A percentile compares a stretch with the other conserved stretches of the same genome.
Conservation (phyloP, 176 grass and related monocot species). For the Triticum urartu region DNA sequence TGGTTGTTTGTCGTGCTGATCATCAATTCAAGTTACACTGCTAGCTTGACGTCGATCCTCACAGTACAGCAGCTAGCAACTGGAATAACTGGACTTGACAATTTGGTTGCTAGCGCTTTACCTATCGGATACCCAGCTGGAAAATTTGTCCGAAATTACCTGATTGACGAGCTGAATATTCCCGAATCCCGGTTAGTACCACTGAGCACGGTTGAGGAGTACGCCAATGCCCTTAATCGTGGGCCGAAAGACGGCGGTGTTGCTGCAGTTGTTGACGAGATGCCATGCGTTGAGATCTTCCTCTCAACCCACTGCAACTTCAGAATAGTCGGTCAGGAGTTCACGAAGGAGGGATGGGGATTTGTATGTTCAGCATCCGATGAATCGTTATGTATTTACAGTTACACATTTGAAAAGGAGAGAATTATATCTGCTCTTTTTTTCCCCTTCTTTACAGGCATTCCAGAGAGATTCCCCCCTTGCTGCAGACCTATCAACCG, state of each 20-base stretch:
- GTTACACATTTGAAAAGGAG: not conserved
- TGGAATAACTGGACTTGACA: constrained; percentile 75
- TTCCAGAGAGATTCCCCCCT: constrained; percentile 92
- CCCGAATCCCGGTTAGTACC: constrained; percentile 60
- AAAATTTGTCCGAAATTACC: constrained; percentile 76
- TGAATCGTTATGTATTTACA: not conserved
- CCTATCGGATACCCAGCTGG: constrained; percentile 77
- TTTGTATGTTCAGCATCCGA: constrained; percentile 66
- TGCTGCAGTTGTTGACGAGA: constrained; percentile 84
- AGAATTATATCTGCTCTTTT: constrained; percentile 2
- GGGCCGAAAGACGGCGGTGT: constrained; percentile 71
- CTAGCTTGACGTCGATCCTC: constrained; percentile 88
- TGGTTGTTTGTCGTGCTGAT: constrained; percentile 91
- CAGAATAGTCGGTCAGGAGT: constrained; percentile 67
- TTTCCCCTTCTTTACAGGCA: constrained; percentile 44
- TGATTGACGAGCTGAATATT: constrained; percentile 64
- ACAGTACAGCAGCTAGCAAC: constrained; percentile 78
- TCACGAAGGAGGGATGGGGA: constrained; percentile 91
- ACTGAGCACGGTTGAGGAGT: constrained; percentile 64
- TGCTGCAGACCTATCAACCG: constrained; percentile 74
- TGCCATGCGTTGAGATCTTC: constrained; percentile 70
- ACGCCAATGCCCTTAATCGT: constrained; percentile 61
- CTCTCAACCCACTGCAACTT: constrained; percentile 75
- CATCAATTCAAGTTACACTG: constrained; percentile 91
- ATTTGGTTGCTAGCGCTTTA: constrained; percentile 52